These are phyloP conservation scores for Aspergillus viridinutans DNA, from an alignment of 2,329 filamentous ascomycete species.

Conservation along the genomic window DNA sequence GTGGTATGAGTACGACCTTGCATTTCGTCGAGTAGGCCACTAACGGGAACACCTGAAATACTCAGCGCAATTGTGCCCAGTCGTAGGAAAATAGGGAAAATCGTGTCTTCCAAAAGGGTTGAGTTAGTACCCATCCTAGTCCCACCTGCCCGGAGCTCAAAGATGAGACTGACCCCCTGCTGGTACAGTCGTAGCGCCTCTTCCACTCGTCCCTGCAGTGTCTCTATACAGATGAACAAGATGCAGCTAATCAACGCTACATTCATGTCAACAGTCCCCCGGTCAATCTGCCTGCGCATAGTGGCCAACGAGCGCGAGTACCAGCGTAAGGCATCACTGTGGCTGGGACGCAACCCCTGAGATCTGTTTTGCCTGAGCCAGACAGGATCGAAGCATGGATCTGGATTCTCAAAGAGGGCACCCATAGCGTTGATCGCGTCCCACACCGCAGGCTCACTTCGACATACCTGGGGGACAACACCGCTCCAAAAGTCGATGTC, in stretches of 20 bases:
- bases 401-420: conserved; percentile 29
- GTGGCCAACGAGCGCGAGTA: conserved; percentile 29
- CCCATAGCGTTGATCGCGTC: conserved; percentile 34
- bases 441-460: conserved; percentile 31
- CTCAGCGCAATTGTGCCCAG: conserved; percentile 20
- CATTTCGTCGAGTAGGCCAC: conserved; percentile 6
- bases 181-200: conserved; percentile 26
- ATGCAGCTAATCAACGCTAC: conserved; percentile 30
- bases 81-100: conserved; percentile 28
- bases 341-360: conserved; percentile 12
- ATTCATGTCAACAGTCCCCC: conserved; percentile 20
- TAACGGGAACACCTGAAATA: conserved; percentile 6
- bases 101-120: conserved; percentile 19
- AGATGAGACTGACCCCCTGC: conserved; percentile 27
- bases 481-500: conserved; percentile 32
- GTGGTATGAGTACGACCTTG: background rate
- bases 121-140: conserved; percentile 4
- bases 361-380: background rate
- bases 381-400: conserved; percentile 10
- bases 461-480: conserved; percentile 31
- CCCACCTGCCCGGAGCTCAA: conserved; percentile 13
- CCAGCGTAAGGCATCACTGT: conserved; percentile 26
- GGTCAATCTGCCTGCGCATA: conserved; percentile 22
- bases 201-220: conserved; percentile 20
- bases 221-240: conserved; percentile 33